Evolutionary conservation across 2,329 filamentous ascomycete genomes (phyloP), one percentile per base, ranked within the genome.

Genomic region (Paracoccidioides brasiliensis): DNA sequence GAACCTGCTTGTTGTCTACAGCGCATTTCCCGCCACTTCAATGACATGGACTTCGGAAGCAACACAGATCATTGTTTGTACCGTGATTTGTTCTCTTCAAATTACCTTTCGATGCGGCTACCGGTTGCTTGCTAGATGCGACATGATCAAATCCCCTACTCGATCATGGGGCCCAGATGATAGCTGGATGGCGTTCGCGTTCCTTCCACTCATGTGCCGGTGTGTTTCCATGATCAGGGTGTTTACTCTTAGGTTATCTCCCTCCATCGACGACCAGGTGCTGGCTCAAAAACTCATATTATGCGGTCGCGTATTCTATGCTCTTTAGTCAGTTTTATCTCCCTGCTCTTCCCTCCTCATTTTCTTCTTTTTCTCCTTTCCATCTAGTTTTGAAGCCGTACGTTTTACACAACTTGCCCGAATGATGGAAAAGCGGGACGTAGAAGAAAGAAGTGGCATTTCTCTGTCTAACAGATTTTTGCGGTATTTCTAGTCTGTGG

Each of bases 31-130:
- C 7, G 22, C 30, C 32, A 54, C 49, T 49, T 56, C 56, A 61
- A 61, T 61, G 59, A 48, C 48, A 61, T 59, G 59, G 59, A 56
- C 57, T 35, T 52, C 54, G 48, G 57, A 60, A 55, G 55, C 53
- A 32, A 55, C 56, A 41, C 55, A 56, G 57, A 57, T 60, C 53
- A 57, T 58, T 44, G 45, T 54, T 28, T 50, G 54, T 49, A 57
- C 59, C 50, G 52, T 37, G 41, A 46, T 59, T 44, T 48, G 58
- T 43, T 15, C 55, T 41, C 5, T 58, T 37, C 59, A 60, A 41
- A 57, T 58, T 14, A 32, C 58, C 10, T 57, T 60, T 40, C 57
- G 59, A 55, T 57, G 55, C 28, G 35, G 51, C 30, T 59, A 58
- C 42, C 55, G 57, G 22, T 45, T 60, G 4, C 53, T 58, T 14